Conservation (phyloP, 2,329 filamentous ascomycete species). For the Calycina herbarum region DNA sequence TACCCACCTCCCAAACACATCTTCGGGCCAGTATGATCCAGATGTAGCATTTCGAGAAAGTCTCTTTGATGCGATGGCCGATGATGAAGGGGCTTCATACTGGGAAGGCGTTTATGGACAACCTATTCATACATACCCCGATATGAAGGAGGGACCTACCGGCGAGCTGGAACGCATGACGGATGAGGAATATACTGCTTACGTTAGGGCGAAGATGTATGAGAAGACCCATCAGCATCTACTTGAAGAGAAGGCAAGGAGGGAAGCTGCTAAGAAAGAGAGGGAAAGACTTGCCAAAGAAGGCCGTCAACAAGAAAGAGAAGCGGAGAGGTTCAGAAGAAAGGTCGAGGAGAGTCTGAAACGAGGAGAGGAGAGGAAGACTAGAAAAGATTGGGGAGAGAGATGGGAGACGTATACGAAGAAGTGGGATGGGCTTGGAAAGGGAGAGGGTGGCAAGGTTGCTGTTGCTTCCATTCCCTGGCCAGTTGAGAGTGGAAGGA, state of each 20-base stretch:
- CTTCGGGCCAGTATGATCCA: conserved; percentile 50
- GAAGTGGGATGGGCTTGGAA: conserved; percentile 59
- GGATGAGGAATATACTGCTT: conserved; percentile 86
- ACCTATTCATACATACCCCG: conserved; percentile 78
- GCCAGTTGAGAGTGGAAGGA: conserved; percentile 63
- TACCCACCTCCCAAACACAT: conserved; percentile 40
- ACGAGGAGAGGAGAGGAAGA: conserved; percentile 61
- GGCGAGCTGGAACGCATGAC: conserved; percentile 78
- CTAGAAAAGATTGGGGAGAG: conserved; percentile 51
- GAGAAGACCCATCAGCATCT: conserved; percentile 87
- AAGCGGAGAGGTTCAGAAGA: conserved; percentile 50
- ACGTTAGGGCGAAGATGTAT: conserved; percentile 91
- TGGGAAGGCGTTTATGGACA: conserved; percentile 98
- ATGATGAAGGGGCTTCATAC: conserved; percentile 92
- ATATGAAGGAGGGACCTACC: conserved; percentile 44
- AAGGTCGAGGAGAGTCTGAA: conserved; percentile 70
- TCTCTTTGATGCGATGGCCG: conserved; percentile 93
- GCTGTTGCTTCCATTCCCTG: conserved; percentile 54
- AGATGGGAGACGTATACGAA: conserved; percentile 65
- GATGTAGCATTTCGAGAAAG: conserved; percentile 86
- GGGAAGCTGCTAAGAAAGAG: conserved; percentile 55
- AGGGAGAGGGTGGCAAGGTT: conserved; percentile 39
- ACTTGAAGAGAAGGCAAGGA: conserved; percentile 69
- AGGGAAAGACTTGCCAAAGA: conserved; percentile 44
- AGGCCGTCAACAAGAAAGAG: conserved; percentile 42